Evolutionary conservation across 345 rosid genomes (phyloP).

Genomic region (Ceriops decandra): DNA sequence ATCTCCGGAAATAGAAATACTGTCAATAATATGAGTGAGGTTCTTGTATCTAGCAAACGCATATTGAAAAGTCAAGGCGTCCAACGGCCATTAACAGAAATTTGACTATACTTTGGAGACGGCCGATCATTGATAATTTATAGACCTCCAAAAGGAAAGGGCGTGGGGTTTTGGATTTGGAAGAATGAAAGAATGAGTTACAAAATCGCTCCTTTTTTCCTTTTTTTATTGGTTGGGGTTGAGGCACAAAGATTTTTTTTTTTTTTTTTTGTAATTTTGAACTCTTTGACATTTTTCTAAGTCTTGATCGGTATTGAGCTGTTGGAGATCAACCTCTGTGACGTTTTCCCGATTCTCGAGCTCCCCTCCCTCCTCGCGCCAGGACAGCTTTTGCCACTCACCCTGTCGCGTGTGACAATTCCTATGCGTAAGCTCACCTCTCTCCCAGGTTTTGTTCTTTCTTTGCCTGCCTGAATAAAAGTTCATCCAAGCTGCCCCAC

Average conservation of each 20-base stretch:
- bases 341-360: conserved; percentile 44
- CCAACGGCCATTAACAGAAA: no score
- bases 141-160: conserved; percentile 2
- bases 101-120: no score
- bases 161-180: background rate
- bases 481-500: background rate
- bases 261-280: no score
- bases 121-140: background rate
- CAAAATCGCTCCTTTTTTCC: background rate
- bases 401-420: conserved; percentile 35
- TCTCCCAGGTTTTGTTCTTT: conserved; percentile 9
- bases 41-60: no score
- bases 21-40: no score
- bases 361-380: conserved; percentile 15
- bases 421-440: conserved; percentile 29
- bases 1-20: no score
- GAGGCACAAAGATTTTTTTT: no score
- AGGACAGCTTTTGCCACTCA: conserved; percentile 43
- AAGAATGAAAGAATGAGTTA: background rate
- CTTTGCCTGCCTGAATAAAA: background rate
- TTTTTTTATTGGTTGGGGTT: conserved; percentile 20
- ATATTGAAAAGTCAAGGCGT: no score
- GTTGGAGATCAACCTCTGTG: background rate
- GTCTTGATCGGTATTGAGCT: background rate
- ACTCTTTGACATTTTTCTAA: no score